Evolutionary conservation across 177 flowering plant genomes (phyloP), one percentile per base, ranked within the genome.

Genomic region (Vitis hybrid): DNA sequence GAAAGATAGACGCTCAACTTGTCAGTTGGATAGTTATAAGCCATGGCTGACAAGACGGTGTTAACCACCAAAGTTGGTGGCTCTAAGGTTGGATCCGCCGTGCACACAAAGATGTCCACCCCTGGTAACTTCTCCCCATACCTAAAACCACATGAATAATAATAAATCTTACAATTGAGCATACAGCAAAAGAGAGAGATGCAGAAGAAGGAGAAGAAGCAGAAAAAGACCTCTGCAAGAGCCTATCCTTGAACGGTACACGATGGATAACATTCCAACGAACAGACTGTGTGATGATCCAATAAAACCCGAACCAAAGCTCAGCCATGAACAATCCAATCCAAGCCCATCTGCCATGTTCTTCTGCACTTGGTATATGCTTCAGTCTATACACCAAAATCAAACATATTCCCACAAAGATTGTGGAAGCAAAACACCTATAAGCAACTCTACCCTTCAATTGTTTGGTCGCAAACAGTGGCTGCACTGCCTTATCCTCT

Each of bases 21-120:
- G 45, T 75, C 79, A 0, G 77, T 26, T 6, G 81, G 81, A 58
- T 81, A 81, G 39, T 78, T 69, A 66, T 67, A 78, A 1, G 80
- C 52, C 77, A 78, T 70, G 3, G 57, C 77, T 8, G 83, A 81
- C 54, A 81, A 62, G 6, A 78, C 63, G 2, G 84, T 78, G 76
- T 73, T 81, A 1, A 81, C 30, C 60, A 77, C 84, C 79, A 78
- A 5, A 0, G 26, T 50, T 54, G 84, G 84, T 18, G 84, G 84
- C 76, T 81, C 84, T 18, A 70, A 65, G 21, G 0, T 65, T 2
- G 81, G 79, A 26, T 81, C 84, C 5, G 81, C 81, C 13, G 84
- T 81, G 75, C 84, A 81, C 15, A 81, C 78, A 56, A 80, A 80
- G 9, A 80, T 48, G 70, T 80, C 83, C 0, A 77, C 68, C 4